Conservation (phyloP, 306 rosid species). For the Sindora glabra region DNA sequence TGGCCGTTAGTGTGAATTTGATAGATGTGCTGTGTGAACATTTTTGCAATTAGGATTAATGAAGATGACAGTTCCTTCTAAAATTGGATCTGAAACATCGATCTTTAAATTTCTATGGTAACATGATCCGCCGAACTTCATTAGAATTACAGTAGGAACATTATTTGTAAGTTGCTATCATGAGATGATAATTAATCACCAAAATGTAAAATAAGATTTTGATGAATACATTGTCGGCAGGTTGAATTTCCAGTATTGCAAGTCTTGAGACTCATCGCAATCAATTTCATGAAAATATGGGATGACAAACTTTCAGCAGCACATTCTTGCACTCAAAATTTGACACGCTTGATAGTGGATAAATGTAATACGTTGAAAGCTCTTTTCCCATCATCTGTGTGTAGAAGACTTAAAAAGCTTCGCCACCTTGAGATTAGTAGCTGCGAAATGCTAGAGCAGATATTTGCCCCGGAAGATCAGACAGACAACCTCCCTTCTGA, state of each 20-base stretch:
- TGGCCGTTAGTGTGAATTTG: too few species aligned
- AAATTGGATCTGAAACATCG: too few species aligned
- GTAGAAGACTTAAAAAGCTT: neutral
- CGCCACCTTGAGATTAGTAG: neutral
- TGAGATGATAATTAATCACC: too few species aligned
- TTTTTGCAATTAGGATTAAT: too few species aligned
- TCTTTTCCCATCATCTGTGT: conserved; percentile 14
- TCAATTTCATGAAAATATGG: conserved; percentile 25
- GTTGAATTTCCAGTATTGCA: conserved; percentile 32
- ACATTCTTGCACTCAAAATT: conserved; percentile 14
- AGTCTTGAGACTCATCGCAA: conserved; percentile 11
- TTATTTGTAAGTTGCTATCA: too few species aligned
- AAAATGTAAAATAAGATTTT: neutral
- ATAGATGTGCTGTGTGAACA: too few species aligned
- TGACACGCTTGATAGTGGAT: conserved; percentile 17
- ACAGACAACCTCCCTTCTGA: neutral
- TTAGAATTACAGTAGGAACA: too few species aligned
- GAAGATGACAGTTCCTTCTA: too few species aligned
- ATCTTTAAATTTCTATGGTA: too few species aligned
- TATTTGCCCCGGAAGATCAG: neutral
- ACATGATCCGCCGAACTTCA: too few species aligned
- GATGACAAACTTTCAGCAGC: conserved; percentile 14
- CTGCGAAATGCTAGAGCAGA: neutral
- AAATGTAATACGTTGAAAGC: conserved; percentile 21
- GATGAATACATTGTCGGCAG: neutral